phyloP scores from a whole-genome alignment of 2,329 filamentous ascomycete species.

The Aquanectria penicillioides region DNA sequence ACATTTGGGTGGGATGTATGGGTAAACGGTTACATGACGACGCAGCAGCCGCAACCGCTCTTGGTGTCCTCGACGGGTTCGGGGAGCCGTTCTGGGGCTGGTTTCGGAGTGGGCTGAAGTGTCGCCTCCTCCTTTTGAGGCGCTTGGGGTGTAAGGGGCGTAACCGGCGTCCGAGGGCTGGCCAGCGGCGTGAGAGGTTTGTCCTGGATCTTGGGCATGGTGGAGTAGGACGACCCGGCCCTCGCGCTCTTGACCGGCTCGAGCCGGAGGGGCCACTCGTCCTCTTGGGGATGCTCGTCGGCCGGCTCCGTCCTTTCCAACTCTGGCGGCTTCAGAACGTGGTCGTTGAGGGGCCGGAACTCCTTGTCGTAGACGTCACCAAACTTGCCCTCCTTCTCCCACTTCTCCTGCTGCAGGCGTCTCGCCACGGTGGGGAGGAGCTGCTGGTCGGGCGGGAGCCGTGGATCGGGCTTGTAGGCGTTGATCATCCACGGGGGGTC shows the following conservation, averaged over 20 bases:
- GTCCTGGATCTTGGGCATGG: conserved; percentile 67
- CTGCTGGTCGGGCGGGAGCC: conserved; percentile 93
- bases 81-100: conserved; percentile 29
- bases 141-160: conserved; percentile 34
- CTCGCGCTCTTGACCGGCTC: conserved; percentile 57
- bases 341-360: conserved; percentile 83
- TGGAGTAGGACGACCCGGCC: conserved; percentile 67
- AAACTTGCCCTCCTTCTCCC: conserved; percentile 90
- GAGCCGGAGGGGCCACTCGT: conserved; percentile 70
- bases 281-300: conserved; percentile 26
- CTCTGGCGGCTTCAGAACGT: conserved; percentile 61
- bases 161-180: conserved; percentile 57
- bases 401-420: conserved; percentile 91
- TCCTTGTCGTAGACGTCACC: conserved; percentile 88
- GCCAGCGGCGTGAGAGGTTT: conserved; percentile 49
- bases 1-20: conserved; percentile 27
- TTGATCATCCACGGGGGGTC: conserved; percentile 95
- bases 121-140: conserved; percentile 35
- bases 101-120: conserved; percentile 24
- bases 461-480: conserved; percentile 95
- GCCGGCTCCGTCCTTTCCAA: conserved; percentile 38
- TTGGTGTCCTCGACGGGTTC: conserved; percentile 48
- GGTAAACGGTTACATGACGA: conserved; percentile 55
- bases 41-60: conserved; percentile 61
- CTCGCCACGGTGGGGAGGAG: conserved; percentile 94